These are phyloP conservation scores for Polytrichum commune DNA, from an alignment of 225 moss, liverwort and hornwort species.

Conservation along the genomic window DNA sequence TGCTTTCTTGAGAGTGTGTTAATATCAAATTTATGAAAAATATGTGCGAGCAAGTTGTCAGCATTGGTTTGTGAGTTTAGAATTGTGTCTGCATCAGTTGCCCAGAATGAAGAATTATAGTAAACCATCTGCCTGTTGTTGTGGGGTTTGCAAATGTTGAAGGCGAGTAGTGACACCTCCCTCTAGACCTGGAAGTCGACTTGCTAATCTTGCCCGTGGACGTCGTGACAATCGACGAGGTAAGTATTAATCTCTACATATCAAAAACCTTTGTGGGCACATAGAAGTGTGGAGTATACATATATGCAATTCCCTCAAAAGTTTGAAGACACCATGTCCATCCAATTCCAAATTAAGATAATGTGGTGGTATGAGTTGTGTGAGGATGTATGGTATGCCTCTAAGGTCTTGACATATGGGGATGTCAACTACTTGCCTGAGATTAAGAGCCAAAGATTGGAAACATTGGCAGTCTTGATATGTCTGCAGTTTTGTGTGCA, in stretches of 20 bases:
- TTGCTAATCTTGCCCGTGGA: constrained; percentile 69
- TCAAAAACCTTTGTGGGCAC: constrained; percentile 1
- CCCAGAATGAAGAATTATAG: too few relatives aligned
- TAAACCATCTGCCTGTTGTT: not conserved
- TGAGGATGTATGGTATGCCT: not conserved
- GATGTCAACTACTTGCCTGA: too few relatives aligned
- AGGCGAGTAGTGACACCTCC: constrained; percentile 87
- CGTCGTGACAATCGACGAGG: constrained; percentile 88
- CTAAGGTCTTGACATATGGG: too few relatives aligned
- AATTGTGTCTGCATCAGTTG: not conserved
- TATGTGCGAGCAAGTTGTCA: not conserved
- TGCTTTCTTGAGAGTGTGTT: not conserved
- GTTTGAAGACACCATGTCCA: not conserved
- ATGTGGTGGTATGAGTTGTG: not conserved
- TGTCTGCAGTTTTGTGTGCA: not conserved
- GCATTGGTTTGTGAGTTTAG: not conserved
- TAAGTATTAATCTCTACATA: constrained; percentile 25
- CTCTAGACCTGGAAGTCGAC: constrained; percentile 73
- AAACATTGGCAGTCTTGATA: not conserved
- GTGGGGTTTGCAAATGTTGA: constrained; percentile 6
- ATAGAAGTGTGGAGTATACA: constrained; percentile 10
- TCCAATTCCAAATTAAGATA: not conserved
- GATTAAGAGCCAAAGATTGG: too few relatives aligned
- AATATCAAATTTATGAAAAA: not conserved
- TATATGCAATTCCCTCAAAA: not conserved